Evolutionary conservation across 2,329 filamentous ascomycete species (phyloP).

Genomic region (Acrodontium crateriforme): DNA sequence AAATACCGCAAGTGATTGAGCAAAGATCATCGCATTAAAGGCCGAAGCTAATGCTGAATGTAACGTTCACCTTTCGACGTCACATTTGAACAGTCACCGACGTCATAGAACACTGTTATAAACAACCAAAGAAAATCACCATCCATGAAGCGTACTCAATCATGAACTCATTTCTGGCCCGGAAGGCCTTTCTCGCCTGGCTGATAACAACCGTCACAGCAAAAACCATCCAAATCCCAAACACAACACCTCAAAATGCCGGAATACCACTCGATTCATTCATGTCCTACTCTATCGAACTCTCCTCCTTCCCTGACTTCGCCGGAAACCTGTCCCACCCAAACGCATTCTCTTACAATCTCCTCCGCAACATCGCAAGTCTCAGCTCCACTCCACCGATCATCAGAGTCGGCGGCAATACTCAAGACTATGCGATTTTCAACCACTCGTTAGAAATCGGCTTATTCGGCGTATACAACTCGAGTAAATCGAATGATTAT

Average conservation of each 20-base stretch:
- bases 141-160: too few species aligned
- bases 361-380: slow-evolving; percentile 43
- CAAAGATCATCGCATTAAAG: too few species aligned
- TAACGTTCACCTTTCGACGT: too few species aligned
- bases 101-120: too few species aligned
- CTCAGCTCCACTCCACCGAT: slow-evolving; percentile 44
- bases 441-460: slow-evolving; percentile 38
- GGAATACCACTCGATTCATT: slow-evolving; percentile 29
- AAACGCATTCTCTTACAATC: slow-evolving; percentile 46
- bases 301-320: slow-evolving; percentile 40
- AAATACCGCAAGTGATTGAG: too few species aligned
- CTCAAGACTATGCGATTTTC: slow-evolving; percentile 51
- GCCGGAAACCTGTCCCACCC: slow-evolving; percentile 41
- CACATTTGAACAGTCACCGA: too few species aligned
- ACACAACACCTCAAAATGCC: slow-evolving; percentile 34
- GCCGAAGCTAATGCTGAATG: too few species aligned
- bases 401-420: slow-evolving; percentile 53
- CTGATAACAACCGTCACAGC: too few species aligned
- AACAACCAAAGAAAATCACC: too few species aligned
- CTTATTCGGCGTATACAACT: slow-evolving; percentile 40
- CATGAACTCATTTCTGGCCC: too few species aligned
- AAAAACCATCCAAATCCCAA: too few species aligned
- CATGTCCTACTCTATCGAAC: slow-evolving; percentile 40
- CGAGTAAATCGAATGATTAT: slow-evolving; percentile 41
- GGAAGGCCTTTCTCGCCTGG: too few species aligned